phyloP scores from a whole-genome alignment of 208 protist genomes.

The Trypanosoma mega region DNA sequence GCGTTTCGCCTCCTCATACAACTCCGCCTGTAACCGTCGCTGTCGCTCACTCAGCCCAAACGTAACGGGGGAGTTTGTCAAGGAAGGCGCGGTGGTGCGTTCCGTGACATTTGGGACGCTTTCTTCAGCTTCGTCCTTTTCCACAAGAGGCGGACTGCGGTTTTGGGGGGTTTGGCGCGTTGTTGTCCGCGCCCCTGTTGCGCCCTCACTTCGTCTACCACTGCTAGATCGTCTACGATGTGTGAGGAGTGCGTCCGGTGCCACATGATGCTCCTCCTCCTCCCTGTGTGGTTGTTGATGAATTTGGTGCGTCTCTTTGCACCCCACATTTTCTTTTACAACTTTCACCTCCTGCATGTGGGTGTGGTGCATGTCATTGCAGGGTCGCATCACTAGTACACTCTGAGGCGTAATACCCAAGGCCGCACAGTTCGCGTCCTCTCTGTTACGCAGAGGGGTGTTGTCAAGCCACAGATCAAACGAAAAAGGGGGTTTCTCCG shows the following conservation, averaged over 20 bases:
- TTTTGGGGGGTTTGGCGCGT: no score
- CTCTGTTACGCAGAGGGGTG: neutral
- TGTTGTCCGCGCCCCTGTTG: no score
- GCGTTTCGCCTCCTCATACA: conserved; percentile 23
- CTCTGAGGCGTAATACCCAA: conserved; percentile 21
- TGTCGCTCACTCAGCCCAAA: conserved; percentile 21
- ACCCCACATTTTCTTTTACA: neutral
- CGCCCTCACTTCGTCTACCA: no score
- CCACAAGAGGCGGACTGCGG: no score
- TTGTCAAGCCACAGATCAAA: conserved; percentile 18
- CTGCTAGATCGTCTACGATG: no score
- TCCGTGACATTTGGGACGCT: no score
- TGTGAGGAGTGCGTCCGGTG: no score
- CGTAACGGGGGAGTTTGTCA: neutral
- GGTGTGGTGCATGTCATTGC: neutral
- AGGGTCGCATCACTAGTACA: conserved; percentile 12
- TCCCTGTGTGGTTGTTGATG: no score
- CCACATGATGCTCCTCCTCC: no score
- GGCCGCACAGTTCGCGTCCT: neutral
- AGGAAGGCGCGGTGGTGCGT: no score
- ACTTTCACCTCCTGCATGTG: neutral
- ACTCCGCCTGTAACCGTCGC: conserved; percentile 12
- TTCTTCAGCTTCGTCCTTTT: no score
- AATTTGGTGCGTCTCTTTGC: neutral
- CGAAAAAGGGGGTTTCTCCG: conserved; percentile 9